Evolutionary conservation across 208 protist species (phyloP).

Genomic region (Wallacemonas sp.): DNA sequence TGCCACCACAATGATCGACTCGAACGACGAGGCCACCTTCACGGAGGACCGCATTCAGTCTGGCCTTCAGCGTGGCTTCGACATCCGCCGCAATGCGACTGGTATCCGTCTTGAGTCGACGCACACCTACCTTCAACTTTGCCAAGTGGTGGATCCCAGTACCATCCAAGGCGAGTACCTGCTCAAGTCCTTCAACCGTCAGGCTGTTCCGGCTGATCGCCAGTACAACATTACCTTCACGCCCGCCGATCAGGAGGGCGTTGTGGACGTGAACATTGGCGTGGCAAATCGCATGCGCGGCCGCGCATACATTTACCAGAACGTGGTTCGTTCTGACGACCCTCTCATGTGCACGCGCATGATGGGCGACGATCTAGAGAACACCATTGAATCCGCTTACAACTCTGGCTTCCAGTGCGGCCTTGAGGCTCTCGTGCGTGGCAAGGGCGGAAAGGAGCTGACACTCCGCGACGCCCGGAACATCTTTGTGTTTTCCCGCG

Average conservation of each 20-base stretch:
- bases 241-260: slow-evolving; percentile 19
- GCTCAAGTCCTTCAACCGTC: slow-evolving; percentile 54
- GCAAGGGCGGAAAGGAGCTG: slow-evolving; percentile 31
- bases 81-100: slow-evolving; percentile 34
- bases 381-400: slow-evolving; percentile 46
- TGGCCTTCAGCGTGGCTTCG: slow-evolving; percentile 39
- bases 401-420: slow-evolving; percentile 64
- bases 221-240: slow-evolving; percentile 49
- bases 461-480: slow-evolving; percentile 42
- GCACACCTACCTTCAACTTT: slow-evolving; percentile 38
- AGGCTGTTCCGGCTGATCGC: slow-evolving; percentile 22
- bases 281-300: slow-evolving; percentile 56
- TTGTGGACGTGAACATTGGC: slow-evolving; percentile 34
- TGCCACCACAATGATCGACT: slow-evolving; percentile 40
- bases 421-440: slow-evolving; percentile 32
- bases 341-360: slow-evolving; percentile 53
- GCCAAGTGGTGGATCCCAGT: slow-evolving; percentile 32
- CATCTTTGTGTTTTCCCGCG: slow-evolving; percentile 40
- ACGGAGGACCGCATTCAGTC: slow-evolving; percentile 47
- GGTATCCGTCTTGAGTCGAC: slow-evolving; percentile 40
- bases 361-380: slow-evolving; percentile 44
- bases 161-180: slow-evolving; percentile 62
- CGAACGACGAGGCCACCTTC: slow-evolving; percentile 26
- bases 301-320: slow-evolving; percentile 34
- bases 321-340: slow-evolving; percentile 41